Evolutionary conservation across 1,284 basidiomycete genomes (phyloP).

Genomic region (Filobasidium uniguttulatum): DNA sequence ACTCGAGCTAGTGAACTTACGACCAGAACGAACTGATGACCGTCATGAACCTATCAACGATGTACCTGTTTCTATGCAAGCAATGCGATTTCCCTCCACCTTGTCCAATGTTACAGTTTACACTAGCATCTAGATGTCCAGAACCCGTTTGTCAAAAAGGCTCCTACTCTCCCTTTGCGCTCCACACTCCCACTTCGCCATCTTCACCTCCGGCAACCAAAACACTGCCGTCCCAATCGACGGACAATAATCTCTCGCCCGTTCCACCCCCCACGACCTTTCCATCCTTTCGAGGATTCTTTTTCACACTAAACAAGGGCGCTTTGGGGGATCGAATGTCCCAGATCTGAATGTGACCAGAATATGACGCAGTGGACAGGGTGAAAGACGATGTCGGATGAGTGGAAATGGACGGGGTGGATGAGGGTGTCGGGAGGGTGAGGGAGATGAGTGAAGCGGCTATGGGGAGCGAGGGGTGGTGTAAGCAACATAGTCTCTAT

Average conservation of each 20-base stretch:
- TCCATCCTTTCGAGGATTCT: slow-evolving; percentile 28
- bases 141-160: no score
- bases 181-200: slow-evolving; percentile 63
- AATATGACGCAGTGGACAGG: slow-evolving; percentile 66
- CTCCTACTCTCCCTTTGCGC: slow-evolving; percentile 37
- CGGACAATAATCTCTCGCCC: slow-evolving; percentile 41
- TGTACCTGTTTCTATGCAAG: no score
- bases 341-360: slow-evolving; percentile 71
- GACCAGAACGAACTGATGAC: no score
- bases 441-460: slow-evolving; percentile 40
- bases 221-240: slow-evolving; percentile 63
- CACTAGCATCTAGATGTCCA: no score
- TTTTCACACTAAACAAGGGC: slow-evolving; percentile 44
- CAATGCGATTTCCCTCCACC: no score
- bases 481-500: slow-evolving; percentile 4
- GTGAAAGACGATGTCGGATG: slow-evolving; percentile 51
- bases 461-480: slow-evolving; percentile 6
- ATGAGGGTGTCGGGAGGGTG: slow-evolving; percentile 47
- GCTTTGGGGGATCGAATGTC: slow-evolving; percentile 54
- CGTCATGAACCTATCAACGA: no score
- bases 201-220: slow-evolving; percentile 70
- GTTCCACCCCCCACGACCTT: slow-evolving; percentile 42
- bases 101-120: no score
- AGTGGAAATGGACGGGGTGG: slow-evolving; percentile 55
- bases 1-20: no score